Evolutionary conservation across 2,329 filamentous ascomycete species (phyloP).

Genomic region (Geosmithia putterillii): DNA sequence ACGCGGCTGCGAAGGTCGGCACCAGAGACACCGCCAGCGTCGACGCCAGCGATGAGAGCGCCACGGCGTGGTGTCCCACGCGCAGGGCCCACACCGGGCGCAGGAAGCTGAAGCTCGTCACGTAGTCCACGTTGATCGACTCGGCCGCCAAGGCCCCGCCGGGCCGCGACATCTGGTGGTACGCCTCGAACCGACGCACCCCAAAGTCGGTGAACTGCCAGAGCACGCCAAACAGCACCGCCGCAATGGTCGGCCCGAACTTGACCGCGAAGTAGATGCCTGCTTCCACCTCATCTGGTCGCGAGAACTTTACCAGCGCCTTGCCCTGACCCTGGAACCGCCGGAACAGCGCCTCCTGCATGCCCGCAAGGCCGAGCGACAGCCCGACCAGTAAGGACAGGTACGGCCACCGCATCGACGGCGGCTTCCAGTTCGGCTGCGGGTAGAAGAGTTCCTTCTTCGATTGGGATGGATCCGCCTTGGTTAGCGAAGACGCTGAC

Average conservation of each 20-base stretch:
- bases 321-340: conserved; percentile 22
- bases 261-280: conserved; percentile 49
- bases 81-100: conserved; percentile 50
- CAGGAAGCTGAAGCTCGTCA: conserved; percentile 54
- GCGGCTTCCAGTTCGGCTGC: conserved; percentile 54
- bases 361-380: conserved; percentile 37
- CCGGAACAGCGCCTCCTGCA: conserved; percentile 43
- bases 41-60: conserved; percentile 51
- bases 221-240: conserved; percentile 49
- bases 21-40: conserved; percentile 55
- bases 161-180: conserved; percentile 50
- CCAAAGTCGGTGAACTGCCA: conserved; percentile 58
- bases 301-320: conserved; percentile 36
- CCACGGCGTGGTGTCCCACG: conserved; percentile 56
- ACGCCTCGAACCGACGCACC: conserved; percentile 54
- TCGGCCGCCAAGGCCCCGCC: conserved; percentile 49
- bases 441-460: conserved; percentile 44
- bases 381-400: conserved; percentile 38
- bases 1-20: conserved; percentile 52
- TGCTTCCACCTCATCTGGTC: conserved; percentile 35
- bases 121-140: conserved; percentile 63
- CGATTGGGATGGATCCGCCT: too few species aligned
- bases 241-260: conserved; percentile 48
- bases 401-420: conserved; percentile 52
- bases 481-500: too few species aligned